phyloP scores from a whole-genome alignment of 2,329 filamentous ascomycete genomes.

The Stagonosporopsis rhizophila region DNA sequence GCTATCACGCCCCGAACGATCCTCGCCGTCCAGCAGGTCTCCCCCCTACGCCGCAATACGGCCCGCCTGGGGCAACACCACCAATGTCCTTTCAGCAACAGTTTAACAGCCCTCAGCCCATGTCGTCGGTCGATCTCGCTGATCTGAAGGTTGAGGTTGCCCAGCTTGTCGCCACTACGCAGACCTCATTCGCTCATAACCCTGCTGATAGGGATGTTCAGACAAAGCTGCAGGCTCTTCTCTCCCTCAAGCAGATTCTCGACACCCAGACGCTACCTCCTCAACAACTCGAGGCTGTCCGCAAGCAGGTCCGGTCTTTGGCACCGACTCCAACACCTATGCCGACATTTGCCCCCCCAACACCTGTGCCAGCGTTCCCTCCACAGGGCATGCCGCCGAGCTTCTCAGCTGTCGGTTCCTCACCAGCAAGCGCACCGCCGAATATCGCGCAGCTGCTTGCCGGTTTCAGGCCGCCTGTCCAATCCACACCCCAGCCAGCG shows the following conservation, averaged over 20 bases:
- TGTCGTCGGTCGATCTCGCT: constrained; percentile 54
- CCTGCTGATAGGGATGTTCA: constrained; percentile 78
- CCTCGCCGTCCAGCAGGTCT: constrained; percentile 40
- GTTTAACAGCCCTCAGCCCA: constrained; percentile 36
- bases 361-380: constrained; percentile 39
- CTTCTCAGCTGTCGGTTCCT: constrained; percentile 27
- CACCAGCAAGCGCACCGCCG: constrained; percentile 30
- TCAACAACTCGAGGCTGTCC: constrained; percentile 83
- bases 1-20: constrained; percentile 43
- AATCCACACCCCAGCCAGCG: constrained; percentile 29
- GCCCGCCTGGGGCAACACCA: constrained; percentile 32
- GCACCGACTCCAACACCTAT: constrained; percentile 64
- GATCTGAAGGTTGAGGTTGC: constrained; percentile 84
- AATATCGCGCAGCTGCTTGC: constrained; percentile 44
- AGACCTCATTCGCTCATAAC: constrained; percentile 76
- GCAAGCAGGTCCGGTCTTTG: constrained; percentile 82
- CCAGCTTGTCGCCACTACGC: constrained; percentile 75
- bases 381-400: constrained; percentile 30
- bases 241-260: constrained; percentile 83
- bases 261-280: constrained; percentile 78
- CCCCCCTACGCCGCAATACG: constrained; percentile 37
- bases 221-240: constrained; percentile 80
- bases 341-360: constrained; percentile 45
- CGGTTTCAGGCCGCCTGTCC: constrained; percentile 30
- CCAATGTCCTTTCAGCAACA: constrained; percentile 43